Evolutionary conservation across 2,329 filamentous ascomycete species (phyloP).

Genomic region (Dactylellina haptotyla): DNA sequence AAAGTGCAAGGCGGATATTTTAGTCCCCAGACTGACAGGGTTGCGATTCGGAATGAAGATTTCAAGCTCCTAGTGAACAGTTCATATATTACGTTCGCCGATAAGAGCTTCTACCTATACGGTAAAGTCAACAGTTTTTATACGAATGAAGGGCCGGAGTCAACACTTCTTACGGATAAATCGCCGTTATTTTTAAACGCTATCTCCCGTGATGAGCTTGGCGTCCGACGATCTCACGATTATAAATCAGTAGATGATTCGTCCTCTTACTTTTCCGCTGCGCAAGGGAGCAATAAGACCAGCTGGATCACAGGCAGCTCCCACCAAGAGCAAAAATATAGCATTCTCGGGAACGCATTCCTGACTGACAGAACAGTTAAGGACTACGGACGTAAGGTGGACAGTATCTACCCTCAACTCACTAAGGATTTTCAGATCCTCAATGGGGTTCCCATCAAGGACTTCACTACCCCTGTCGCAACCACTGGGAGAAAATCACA

Average conservation of each 20-base stretch:
- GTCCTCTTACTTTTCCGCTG: constrained; percentile 37
- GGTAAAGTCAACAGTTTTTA: constrained; percentile 38
- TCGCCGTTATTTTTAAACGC: constrained; percentile 20
- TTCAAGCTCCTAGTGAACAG: constrained; percentile 30
- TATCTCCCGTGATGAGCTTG: constrained; percentile 12
- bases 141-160: constrained; percentile 23
- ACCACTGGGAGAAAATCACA: neutral
- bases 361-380: constrained; percentile 28
- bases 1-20: neutral
- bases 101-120: constrained; percentile 43
- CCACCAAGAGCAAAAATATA: constrained; percentile 32
- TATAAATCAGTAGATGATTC: constrained; percentile 30
- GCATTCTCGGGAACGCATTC: constrained; percentile 19
- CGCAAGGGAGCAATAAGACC: constrained; percentile 34
- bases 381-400: constrained; percentile 27
- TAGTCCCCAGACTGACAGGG: neutral
- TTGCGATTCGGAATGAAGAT: neutral
- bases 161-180: constrained; percentile 45
- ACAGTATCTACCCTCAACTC: constrained; percentile 28
- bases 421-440: constrained; percentile 32
- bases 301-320: constrained; percentile 39
- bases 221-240: constrained; percentile 11
- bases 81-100: constrained; percentile 20
- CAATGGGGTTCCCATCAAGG: constrained; percentile 27
- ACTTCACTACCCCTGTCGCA: neutral